Evolutionary conservation across 176 grass and related monocot species (phyloP).

Genomic region (Carex cristatella): DNA sequence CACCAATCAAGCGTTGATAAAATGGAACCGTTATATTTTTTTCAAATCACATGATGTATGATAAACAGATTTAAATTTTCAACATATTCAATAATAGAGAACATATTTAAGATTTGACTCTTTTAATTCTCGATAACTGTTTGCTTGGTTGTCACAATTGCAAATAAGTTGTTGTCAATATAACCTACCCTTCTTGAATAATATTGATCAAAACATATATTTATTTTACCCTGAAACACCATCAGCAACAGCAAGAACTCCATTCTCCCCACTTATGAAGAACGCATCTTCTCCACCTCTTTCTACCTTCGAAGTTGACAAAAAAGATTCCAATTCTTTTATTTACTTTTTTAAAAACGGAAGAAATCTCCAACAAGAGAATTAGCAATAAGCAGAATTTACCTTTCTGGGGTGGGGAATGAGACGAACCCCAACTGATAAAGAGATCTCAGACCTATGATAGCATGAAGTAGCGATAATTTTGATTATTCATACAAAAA

Average conservation of each 20-base stretch:
- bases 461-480: neutral
- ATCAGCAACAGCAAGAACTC: slow-evolving; percentile 87
- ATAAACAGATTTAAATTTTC: neutral
- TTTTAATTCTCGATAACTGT: neutral
- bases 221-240: slow-evolving; percentile 76
- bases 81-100: neutral
- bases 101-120: neutral
- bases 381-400: neutral
- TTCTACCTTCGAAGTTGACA: slow-evolving; percentile 35
- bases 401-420: slow-evolving; percentile 84
- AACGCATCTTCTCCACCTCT: slow-evolving; percentile 88
- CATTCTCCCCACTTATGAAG: slow-evolving; percentile 42
- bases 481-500: neutral
- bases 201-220: slow-evolving; percentile 5
- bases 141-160: too few relatives aligned
- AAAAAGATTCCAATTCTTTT: neutral
- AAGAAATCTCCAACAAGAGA: neutral
- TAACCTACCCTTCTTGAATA: neutral
- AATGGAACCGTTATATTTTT: neutral
- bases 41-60: neutral
- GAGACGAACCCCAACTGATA: slow-evolving; percentile 55
- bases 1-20: neutral
- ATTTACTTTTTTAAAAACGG: neutral
- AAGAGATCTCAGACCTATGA: slow-evolving; percentile 49
- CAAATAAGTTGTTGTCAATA: neutral